These are phyloP conservation scores for Crucihimalaya himalaica DNA, from an alignment of 345 rosid genomes.

Conservation along the genomic window DNA sequence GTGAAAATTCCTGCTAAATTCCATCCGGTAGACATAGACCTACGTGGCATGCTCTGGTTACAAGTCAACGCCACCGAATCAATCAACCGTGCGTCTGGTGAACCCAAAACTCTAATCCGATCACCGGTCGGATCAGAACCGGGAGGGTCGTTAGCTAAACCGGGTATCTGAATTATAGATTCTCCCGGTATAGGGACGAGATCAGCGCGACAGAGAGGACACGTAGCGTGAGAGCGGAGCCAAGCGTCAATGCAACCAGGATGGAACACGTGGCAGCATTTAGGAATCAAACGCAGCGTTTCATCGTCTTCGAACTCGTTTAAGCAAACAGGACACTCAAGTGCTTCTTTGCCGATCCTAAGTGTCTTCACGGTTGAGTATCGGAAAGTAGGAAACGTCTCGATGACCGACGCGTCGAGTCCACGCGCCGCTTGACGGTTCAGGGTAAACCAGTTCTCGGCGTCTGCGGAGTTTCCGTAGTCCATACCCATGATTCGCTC, in stretches of 20 bases:
- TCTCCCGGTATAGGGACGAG: conserved; percentile 64
- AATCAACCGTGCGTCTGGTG: conserved; percentile 37
- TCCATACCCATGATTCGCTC: conserved; percentile 35
- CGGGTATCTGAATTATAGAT: conserved; percentile 17
- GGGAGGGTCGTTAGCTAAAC: conserved; percentile 27
- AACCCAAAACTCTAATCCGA: conserved; percentile 23
- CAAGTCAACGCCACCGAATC: conserved; percentile 26
- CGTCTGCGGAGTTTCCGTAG: not conserved
- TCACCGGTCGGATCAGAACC: not conserved
- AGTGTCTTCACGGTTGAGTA: conserved; percentile 68
- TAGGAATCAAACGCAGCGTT: conserved; percentile 78
- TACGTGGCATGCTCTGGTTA: conserved; percentile 48
- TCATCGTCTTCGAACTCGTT: conserved; percentile 82
- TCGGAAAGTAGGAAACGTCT: conserved; percentile 63
- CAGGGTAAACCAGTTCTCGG: conserved; percentile 39
- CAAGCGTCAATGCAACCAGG: conserved; percentile 78
- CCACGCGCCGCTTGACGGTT: conserved; percentile 48
- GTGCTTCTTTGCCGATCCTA: conserved; percentile 55
- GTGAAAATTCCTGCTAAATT: conserved; percentile 50
- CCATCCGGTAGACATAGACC: conserved; percentile 75
- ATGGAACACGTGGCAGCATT: conserved; percentile 86
- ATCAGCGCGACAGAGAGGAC: conserved; percentile 86
- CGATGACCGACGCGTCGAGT: conserved; percentile 59
- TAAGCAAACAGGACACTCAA: conserved; percentile 88
- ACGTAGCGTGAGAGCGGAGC: conserved; percentile 69